Evolutionary conservation across 805 yeast genomes (phyloP).

Genomic region (Barnettozyma botsteinii): DNA sequence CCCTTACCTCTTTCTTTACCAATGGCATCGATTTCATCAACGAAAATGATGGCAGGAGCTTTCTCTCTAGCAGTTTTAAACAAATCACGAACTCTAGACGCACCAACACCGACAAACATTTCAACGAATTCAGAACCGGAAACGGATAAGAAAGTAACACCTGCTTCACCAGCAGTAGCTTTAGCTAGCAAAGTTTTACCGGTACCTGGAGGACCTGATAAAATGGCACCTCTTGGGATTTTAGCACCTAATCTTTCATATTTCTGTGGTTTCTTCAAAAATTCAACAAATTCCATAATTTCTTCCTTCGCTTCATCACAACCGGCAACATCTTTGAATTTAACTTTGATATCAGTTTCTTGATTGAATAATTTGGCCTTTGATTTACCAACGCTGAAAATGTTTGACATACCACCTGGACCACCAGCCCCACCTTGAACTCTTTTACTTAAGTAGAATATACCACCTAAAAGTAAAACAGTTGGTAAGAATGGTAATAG

Average conservation of each 20-base stretch:
- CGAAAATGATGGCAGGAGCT: slow-evolving; percentile 87
- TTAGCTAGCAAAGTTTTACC: slow-evolving; percentile 91
- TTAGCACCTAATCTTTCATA: slow-evolving; percentile 89
- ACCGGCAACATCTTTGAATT: slow-evolving; percentile 89
- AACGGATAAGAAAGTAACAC: slow-evolving; percentile 86
- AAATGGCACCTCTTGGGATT: slow-evolving; percentile 91
- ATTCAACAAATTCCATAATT: slow-evolving; percentile 91
- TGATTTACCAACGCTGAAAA: slow-evolving; percentile 73
- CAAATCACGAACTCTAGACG: slow-evolving; percentile 87
- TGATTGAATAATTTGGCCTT: slow-evolving; percentile 78
- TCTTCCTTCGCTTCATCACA: slow-evolving; percentile 93
- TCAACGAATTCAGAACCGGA: slow-evolving; percentile 96
- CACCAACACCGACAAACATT: slow-evolving; percentile 97
- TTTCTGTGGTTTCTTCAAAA: slow-evolving; percentile 76
- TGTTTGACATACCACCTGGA: slow-evolving; percentile 56
- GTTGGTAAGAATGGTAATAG: slow-evolving; percentile 77
- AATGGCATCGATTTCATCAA: slow-evolving; percentile 94
- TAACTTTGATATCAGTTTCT: slow-evolving; percentile 74
- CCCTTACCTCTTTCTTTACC: slow-evolving; percentile 80
- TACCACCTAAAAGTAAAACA: slow-evolving; percentile 72
- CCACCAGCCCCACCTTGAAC: slow-evolving; percentile 41
- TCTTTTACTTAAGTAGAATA: slow-evolving; percentile 36
- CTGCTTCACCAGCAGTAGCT: slow-evolving; percentile 97
- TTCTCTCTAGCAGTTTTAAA: slow-evolving; percentile 84
- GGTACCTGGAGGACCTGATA: slow-evolving; percentile 96